Evolutionary conservation across 495 filamentous ascomycete genomes (phyloP).

Genomic region (Penicillium robsamsonii): DNA sequence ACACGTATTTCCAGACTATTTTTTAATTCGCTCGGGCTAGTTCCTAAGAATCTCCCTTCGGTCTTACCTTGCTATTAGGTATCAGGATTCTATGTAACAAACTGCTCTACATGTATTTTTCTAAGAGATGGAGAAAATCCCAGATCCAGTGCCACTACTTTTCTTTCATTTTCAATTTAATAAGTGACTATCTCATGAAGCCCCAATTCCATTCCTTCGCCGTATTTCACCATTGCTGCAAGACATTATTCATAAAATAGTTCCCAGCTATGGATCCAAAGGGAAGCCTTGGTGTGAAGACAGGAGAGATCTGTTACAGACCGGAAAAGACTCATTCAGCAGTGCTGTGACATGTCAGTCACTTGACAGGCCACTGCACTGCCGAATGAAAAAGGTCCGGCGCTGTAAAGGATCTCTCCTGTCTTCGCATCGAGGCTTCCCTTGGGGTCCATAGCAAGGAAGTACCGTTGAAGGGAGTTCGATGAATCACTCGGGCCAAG

Average conservation of each 20-base stretch:
- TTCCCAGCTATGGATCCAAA: background rate
- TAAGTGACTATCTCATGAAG: slow-evolving; percentile 5
- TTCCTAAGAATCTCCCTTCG: no score
- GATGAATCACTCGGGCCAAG: background rate
- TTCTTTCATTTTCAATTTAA: slow-evolving; percentile 2
- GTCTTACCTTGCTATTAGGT: no score
- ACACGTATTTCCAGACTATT: no score
- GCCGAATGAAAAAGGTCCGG: slow-evolving; percentile 4
- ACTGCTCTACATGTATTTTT: no score
- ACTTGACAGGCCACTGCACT: slow-evolving; percentile 5
- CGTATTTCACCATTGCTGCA: no score
- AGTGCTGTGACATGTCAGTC: slow-evolving; percentile 1
- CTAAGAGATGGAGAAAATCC: no score
- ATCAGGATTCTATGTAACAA: no score
- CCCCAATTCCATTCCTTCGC: no score
- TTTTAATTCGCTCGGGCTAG: no score
- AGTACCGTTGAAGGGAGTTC: background rate
- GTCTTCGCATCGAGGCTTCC: background rate
- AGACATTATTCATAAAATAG: background rate
- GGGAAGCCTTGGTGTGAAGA: background rate
- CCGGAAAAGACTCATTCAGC: slow-evolving; percentile 4
- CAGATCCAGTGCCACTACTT: background rate
- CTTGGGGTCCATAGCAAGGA: slow-evolving; percentile 1
- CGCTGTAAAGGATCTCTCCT: background rate
- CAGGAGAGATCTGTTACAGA: background rate